Percentiles rank a stretch among this genome's conserved stretches.
Evolutionary conservation across 1,284 basidiomycete genomes (phyloP).

Genomic region (Trichosporon coremiiforme): DNA sequence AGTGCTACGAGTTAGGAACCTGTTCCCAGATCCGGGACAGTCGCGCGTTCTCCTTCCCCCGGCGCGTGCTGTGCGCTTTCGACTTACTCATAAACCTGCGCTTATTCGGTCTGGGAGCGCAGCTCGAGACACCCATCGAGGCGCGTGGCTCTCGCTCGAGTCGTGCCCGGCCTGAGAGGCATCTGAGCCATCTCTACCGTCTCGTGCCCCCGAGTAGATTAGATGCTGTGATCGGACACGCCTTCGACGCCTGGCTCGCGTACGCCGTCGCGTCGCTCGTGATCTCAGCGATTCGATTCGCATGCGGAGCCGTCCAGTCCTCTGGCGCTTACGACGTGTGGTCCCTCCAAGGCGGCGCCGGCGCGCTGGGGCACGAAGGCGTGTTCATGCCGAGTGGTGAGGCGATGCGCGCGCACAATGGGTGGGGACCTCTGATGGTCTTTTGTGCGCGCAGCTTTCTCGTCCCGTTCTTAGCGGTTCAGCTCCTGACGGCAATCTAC

Average conservation of each 20-base stretch:
- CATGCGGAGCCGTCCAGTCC: neutral
- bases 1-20: neutral
- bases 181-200: neutral
- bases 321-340: neutral
- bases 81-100: slow-evolving; percentile 10
- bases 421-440: neutral
- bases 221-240: slow-evolving; percentile 3
- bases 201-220: neutral
- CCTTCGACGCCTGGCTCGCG: neutral
- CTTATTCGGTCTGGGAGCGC: neutral
- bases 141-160: neutral
- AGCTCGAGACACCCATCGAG: slow-evolving; percentile 12
- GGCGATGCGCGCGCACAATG: neutral
- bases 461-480: neutral
- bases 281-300: neutral
- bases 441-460: neutral
- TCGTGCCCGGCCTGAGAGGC: neutral
- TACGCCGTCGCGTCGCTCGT: neutral
- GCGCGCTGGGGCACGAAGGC: neutral
- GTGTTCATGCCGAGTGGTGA: neutral
- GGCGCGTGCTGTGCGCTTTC: neutral
- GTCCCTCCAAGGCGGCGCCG: neutral
- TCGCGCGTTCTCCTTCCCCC: neutral
- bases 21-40: slow-evolving; percentile 5
- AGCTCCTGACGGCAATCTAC: slow-evolving; percentile 1